Conservation (phyloP, 164 flowering plant genomes). For the Magnolia kwangsiensis region DNA sequence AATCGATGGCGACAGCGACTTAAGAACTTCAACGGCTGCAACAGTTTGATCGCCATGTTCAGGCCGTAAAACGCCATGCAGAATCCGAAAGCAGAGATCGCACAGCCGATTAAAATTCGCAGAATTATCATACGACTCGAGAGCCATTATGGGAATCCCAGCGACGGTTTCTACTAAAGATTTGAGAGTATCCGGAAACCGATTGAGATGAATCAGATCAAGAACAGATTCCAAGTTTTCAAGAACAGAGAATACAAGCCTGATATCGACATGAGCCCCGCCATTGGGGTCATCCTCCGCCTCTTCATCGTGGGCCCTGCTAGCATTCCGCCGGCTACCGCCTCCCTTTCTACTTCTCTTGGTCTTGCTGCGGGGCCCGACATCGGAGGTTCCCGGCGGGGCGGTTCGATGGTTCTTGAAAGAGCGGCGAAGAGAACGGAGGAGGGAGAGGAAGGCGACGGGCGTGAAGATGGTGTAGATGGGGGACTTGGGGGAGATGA, state of each 20-base stretch:
- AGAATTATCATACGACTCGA: conserved; percentile 35
- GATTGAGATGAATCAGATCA: conserved; percentile 53
- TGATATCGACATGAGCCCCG: conserved; percentile 24
- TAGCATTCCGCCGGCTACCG: conserved; percentile 18
- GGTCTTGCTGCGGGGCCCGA: not conserved
- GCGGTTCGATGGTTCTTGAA: conserved; percentile 33
- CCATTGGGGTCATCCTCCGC: conserved; percentile 20
- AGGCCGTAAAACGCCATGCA: conserved; percentile 47
- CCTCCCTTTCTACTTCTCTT: conserved; percentile 25
- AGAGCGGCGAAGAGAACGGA: conserved; percentile 56
- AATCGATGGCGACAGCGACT: conserved; percentile 53
- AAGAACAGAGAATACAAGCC: conserved; percentile 39
- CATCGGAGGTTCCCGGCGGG: conserved; percentile 2
- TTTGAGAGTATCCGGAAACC: conserved; percentile 84
- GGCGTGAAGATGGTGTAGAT: conserved; percentile 83
- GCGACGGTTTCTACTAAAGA: conserved; percentile 62
- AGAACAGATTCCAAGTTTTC: conserved; percentile 51
- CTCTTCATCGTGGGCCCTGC: conserved; percentile 3
- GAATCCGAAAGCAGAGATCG: conserved; percentile 46
- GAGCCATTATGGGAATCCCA: conserved; percentile 56
- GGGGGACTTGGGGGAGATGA: conserved; percentile 69
- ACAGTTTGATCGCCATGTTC: conserved; percentile 65
- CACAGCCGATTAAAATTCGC: conserved; percentile 31
- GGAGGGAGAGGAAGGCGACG: conserved; percentile 64
- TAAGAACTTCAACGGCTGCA: conserved; percentile 66